These are phyloP conservation scores for Gnomoniopsis smithogilvyi DNA, from an alignment of 2,329 filamentous ascomycete species.

Conservation along the genomic window DNA sequence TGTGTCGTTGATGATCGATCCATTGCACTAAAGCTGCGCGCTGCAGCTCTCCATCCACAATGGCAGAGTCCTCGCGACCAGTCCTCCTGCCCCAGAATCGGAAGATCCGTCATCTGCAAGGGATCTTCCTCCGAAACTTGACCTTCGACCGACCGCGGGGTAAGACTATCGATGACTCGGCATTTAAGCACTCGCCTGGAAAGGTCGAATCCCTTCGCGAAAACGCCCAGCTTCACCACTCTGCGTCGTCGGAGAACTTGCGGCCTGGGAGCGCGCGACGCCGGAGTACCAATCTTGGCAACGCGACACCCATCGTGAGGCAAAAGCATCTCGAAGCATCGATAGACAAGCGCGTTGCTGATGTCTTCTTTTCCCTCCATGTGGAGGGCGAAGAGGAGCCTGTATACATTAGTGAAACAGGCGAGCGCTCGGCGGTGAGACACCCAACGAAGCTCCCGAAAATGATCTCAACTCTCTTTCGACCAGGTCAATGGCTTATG, in stretches of 20 bases:
- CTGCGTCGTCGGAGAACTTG: constrained; percentile 53
- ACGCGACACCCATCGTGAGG: constrained; percentile 45
- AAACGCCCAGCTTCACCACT: constrained; percentile 47
- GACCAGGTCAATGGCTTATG: neutral
- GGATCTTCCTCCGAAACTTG: constrained; percentile 83
- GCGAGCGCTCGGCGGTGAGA: constrained; percentile 66
- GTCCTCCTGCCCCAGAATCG: constrained; percentile 71
- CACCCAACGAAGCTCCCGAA: neutral
- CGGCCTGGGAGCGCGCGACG: constrained; percentile 35
- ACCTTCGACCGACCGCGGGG: constrained; percentile 57
- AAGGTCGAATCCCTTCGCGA: constrained; percentile 58
- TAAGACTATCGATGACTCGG: constrained; percentile 73
- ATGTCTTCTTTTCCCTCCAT: constrained; percentile 87
- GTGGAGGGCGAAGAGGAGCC: constrained; percentile 63
- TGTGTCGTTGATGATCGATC: constrained; percentile 8
- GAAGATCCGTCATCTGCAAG: constrained; percentile 81
- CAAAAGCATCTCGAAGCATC: constrained; percentile 76
- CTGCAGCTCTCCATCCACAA: constrained; percentile 18
- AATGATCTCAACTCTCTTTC: neutral
- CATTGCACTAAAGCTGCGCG: constrained; percentile 10
- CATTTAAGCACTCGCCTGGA: constrained; percentile 65
- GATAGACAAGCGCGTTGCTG: constrained; percentile 69
- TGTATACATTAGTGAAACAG: constrained; percentile 85
- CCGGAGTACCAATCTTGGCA: constrained; percentile 47
- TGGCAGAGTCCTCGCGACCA: constrained; percentile 37